Conservation (phyloP, 148 eudicot genomes). For the Fagopyrum esculentum region DNA sequence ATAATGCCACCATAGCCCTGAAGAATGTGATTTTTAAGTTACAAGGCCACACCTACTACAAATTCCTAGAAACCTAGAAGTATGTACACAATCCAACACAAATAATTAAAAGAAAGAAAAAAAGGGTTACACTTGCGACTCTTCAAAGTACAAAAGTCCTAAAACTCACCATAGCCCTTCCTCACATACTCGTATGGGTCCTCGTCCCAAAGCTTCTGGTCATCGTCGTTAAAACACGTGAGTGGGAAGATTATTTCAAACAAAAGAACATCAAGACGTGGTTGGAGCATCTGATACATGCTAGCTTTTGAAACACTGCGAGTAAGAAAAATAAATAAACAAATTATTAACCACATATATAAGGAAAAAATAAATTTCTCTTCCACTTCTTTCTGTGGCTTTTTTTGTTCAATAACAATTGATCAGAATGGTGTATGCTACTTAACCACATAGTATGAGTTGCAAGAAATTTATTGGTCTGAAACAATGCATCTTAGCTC, state of each 20-base stretch:
- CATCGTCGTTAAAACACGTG: constrained; percentile 94
- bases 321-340: constrained; percentile 15
- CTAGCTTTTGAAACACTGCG: constrained; percentile 79
- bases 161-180: constrained; percentile 90
- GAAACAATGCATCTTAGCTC: background rate
- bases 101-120: background rate
- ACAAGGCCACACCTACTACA: background rate
- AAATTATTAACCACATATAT: background rate
- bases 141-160: background rate
- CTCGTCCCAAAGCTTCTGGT: constrained; percentile 96
- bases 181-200: constrained; percentile 99
- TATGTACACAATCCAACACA: background rate
- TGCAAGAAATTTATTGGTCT: background rate
- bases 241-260: constrained; percentile 93
- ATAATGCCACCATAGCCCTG: background rate
- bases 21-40: background rate
- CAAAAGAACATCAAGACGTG: constrained; percentile 78
- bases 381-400: background rate
- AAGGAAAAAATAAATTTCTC: background rate
- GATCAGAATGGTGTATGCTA: background rate
- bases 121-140: background rate
- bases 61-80: background rate
- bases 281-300: constrained; percentile 86
- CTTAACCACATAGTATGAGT: background rate
- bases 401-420: background rate